A percentile compares a stretch with the other conserved stretches of the same genome.
These are phyloP conservation scores for Lachnellula subtilissima DNA, from an alignment of 2,329 filamentous ascomycete species.

Conservation along the genomic window DNA sequence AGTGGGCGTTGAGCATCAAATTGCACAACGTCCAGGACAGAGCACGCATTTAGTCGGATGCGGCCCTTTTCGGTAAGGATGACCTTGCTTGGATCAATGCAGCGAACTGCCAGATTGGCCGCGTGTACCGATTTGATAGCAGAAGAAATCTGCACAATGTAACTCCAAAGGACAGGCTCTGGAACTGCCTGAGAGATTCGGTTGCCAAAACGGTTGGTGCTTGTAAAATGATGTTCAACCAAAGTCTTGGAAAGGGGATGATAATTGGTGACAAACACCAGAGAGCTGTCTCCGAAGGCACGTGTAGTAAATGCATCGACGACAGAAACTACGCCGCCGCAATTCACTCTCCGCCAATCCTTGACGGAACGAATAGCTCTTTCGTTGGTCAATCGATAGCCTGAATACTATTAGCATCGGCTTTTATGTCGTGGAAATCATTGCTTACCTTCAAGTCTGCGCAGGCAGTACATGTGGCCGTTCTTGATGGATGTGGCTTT, in stretches of 20 bases:
- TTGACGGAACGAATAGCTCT: constrained; percentile 81
- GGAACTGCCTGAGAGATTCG: constrained; percentile 42
- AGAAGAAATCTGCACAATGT: constrained; percentile 85
- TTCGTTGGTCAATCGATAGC: constrained; percentile 83
- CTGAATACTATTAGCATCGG: constrained; percentile 35
- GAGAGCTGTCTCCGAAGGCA: constrained; percentile 88
- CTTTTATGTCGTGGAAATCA: constrained; percentile 10
- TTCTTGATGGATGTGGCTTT: constrained; percentile 88
- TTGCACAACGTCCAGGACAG: constrained; percentile 83
- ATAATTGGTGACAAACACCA: constrained; percentile 92
- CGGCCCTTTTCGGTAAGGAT: constrained; percentile 87
- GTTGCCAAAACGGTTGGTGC: constrained; percentile 33
- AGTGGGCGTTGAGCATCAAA: constrained; percentile 66
- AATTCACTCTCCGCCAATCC: constrained; percentile 82
- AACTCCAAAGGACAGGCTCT: constrained; percentile 82
- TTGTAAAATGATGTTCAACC: constrained; percentile 68
- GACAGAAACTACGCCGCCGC: constrained; percentile 76
- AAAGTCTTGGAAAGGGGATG: constrained; percentile 88
- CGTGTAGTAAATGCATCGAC: constrained; percentile 92
- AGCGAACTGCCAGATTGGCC: constrained; percentile 74
- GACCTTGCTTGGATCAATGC: constrained; percentile 84
- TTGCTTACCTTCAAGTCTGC: constrained; percentile 69
- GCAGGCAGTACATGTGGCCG: constrained; percentile 80
- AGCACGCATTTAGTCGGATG: constrained; percentile 81
- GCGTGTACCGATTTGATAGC: constrained; percentile 83